These are phyloP conservation scores for Coelastrella sp. DNA, from an alignment of 139 green algal genomes.

Conservation along the genomic window DNA sequence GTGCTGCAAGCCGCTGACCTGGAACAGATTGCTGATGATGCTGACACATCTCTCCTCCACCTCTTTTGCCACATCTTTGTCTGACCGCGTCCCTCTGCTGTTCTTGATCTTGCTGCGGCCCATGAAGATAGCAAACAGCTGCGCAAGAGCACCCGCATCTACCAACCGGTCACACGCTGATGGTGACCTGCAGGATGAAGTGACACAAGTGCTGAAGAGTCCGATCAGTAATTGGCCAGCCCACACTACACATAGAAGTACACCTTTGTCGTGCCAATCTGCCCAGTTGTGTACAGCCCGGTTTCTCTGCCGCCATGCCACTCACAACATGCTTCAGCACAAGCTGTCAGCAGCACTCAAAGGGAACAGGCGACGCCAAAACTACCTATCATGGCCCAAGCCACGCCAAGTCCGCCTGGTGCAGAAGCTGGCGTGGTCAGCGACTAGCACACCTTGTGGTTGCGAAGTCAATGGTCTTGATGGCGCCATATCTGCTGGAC, in stretches of 20 bases:
- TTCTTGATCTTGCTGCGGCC: constrained; percentile 84
- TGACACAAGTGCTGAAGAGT: not conserved
- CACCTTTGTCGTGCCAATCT: too few relatives aligned
- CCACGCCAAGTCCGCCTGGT: not conserved
- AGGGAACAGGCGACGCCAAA: too few relatives aligned
- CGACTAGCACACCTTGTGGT: constrained; percentile 53
- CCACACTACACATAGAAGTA: too few relatives aligned
- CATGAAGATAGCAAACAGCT: constrained; percentile 97
- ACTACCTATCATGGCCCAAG: too few relatives aligned
- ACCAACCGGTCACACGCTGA: constrained; percentile 63
- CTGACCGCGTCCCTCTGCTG: constrained; percentile 37
- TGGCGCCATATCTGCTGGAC: constrained; percentile 73
- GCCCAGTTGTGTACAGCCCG: too few relatives aligned
- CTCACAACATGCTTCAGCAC: constrained; percentile 46
- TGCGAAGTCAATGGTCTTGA: constrained; percentile 94
- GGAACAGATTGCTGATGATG: constrained; percentile 82
- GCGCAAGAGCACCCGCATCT: constrained; percentile 84
- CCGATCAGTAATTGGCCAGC: not conserved
- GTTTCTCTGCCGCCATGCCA: too few relatives aligned
- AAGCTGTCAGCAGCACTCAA: too few relatives aligned
- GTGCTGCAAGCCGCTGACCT: not conserved
- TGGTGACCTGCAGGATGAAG: constrained; percentile 21
- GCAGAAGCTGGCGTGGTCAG: too few relatives aligned
- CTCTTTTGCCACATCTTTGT: constrained; percentile 76
- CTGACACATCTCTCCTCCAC: constrained; percentile 91